phyloP scores from a whole-genome alignment of 2,329 filamentous ascomycete species.

The Cercospora janseana region DNA sequence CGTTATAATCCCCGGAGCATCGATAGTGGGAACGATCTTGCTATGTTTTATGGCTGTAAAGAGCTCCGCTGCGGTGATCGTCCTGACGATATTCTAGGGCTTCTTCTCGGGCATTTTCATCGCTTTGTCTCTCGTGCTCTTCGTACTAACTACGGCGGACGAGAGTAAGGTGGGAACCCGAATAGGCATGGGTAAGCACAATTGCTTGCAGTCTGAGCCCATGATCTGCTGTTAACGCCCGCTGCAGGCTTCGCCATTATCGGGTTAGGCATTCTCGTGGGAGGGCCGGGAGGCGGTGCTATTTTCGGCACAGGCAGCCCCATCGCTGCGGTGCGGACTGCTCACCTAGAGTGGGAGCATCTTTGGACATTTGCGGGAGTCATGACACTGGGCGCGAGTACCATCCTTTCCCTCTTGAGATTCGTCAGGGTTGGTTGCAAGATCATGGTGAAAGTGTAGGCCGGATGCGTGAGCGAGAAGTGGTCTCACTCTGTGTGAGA shows the following conservation, averaged over 20 bases:
- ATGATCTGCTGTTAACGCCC: too few species aligned
- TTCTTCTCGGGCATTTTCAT: constrained; percentile 48
- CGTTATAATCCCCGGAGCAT: constrained; percentile 43
- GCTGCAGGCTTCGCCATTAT: constrained; percentile 27
- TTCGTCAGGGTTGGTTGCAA: too few species aligned
- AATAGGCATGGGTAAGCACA: constrained; percentile 33
- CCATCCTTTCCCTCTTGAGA: too few species aligned
- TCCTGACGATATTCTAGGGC: constrained; percentile 44
- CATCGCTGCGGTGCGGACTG: too few species aligned
- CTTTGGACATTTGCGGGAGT: too few species aligned
- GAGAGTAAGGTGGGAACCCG: constrained; percentile 27
- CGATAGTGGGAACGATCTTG: constrained; percentile 28
- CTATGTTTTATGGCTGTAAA: constrained; percentile 40
- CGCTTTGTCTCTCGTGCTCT: constrained; percentile 42
- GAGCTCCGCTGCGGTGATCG: constrained; percentile 37
- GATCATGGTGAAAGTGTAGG: too few species aligned
- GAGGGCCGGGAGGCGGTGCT: constrained; percentile 29
- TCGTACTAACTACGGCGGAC: constrained; percentile 16
- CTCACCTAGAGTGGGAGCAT: too few species aligned
- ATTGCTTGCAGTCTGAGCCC: too few species aligned
- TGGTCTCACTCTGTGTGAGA: too few species aligned
- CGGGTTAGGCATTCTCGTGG: constrained; percentile 29
- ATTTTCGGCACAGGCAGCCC: too few species aligned
- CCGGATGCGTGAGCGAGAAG: too few species aligned
- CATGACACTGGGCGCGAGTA: too few species aligned